Evolutionary conservation across 805 yeast species (phyloP).

Genomic region (Yarrowia sp.): DNA sequence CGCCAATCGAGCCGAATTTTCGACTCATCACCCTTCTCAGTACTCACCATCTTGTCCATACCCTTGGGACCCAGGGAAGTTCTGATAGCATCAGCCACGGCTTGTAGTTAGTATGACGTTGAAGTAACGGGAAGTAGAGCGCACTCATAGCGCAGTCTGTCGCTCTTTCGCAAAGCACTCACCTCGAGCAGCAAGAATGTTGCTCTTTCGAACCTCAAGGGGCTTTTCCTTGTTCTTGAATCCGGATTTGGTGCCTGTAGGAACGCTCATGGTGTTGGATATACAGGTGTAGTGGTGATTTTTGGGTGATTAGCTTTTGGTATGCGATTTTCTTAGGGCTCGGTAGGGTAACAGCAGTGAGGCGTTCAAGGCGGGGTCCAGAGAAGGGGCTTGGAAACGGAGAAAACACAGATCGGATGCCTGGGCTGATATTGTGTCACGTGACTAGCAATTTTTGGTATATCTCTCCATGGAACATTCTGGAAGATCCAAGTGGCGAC

Average conservation of each 20-base stretch:
- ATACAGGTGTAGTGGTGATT: conserved; percentile 51
- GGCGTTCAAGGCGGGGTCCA: not conserved
- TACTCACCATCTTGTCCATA: conserved; percentile 89
- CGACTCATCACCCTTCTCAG: not conserved
- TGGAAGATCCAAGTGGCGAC: conserved; percentile 22
- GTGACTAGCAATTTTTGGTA: not conserved
- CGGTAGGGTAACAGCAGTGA: conserved; percentile 28
- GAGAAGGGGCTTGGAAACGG: not conserved
- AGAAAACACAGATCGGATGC: not conserved
- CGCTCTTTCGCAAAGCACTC: conserved; percentile 27
- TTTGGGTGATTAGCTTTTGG: conserved; percentile 40
- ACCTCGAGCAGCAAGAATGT: conserved; percentile 83
- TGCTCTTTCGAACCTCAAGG: conserved; percentile 87
- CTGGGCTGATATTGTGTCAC: too few species aligned
- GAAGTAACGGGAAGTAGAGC: not conserved
- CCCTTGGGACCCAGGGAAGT: conserved; percentile 98
- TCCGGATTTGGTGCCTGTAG: conserved; percentile 37
- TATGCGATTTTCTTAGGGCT: conserved; percentile 20
- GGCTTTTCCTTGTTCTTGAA: conserved; percentile 95
- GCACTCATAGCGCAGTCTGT: not conserved
- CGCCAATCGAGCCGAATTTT: not conserved
- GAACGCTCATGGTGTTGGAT: conserved; percentile 40
- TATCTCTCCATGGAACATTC: conserved; percentile 5
- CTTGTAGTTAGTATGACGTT: conserved; percentile 48
- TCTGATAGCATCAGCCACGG: conserved; percentile 93